Base-by-base conservation (phyloP, 164 flowering plant genomes). In the Kalanchoe fedtschenkoi region DNA sequence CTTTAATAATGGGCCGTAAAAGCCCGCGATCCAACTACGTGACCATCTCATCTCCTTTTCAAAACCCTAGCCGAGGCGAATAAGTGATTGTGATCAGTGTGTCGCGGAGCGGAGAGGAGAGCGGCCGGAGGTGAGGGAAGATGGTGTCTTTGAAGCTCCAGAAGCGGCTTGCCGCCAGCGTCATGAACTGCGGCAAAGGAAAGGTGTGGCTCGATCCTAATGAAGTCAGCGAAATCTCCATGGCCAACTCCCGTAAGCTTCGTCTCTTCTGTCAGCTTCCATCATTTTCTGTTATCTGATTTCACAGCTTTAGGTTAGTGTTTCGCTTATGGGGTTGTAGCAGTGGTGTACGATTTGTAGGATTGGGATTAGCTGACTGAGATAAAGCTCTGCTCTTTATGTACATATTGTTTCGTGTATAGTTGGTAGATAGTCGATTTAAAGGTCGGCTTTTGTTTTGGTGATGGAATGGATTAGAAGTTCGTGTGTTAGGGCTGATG, bases 191-290 rank as follows among this genome's bases (percentile, higher is more conserved):
- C 21, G 80, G 77, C 5, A 63, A 62, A 16, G 71, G 75, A 17
- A 73, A 71, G 54, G 77, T 76, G n/a, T 76, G 80, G 77, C 69
- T 77, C 1, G 77, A 74, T 53, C 80, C 77, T n/a, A 74, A 71
- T 62, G 75, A 74, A 28, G 21, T 39, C 58, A 39, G 17, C 38
- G 68, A 71, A 4, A 61, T 77, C 55, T 71, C 74, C 59, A 62
- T 69, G 70, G 80, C 77, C 64, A 74, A 77, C 63, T 77, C 80
- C 61, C 60, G 79, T 72, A 51, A 44, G 73, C 11, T 26, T 38
- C 43, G 13, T 56, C 34, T 60, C 30, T n/a, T n/a, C n/a, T n/a
- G n/a, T 39, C 53, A 28, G 24, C 16, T 47, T 56, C 21, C 15
- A 11, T 6, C 1, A 1, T 11, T 7, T 51, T 58, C 13, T 28